A percentile compares a stretch with the other conserved stretches of the same genome.
These are phyloP conservation scores for Fusarium nygamai DNA, from an alignment of 2,329 filamentous ascomycete species.

Conservation along the genomic window DNA sequence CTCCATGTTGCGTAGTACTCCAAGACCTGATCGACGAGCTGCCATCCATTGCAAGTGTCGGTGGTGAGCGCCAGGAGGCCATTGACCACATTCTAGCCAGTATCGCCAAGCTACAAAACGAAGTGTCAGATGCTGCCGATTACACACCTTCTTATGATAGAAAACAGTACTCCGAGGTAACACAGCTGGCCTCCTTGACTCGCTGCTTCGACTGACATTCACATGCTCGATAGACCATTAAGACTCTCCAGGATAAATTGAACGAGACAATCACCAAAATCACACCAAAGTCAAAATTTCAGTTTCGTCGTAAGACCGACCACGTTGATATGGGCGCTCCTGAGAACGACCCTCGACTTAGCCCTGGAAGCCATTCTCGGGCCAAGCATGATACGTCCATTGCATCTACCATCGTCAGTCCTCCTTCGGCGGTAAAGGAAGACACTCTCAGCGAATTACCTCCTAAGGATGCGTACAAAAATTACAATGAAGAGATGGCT, in stretches of 20 bases:
- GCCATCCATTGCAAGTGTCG: constrained; percentile 67
- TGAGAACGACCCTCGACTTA: constrained; percentile 56
- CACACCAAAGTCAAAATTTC: constrained; percentile 81
- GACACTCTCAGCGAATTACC: constrained; percentile 26
- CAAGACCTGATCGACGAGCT: constrained; percentile 80
- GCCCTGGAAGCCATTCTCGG: constrained; percentile 49
- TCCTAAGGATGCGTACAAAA: constrained; percentile 49
- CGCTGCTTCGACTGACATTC: neutral
- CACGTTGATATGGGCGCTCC: constrained; percentile 56
- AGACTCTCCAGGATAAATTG: constrained; percentile 81
- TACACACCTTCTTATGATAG: constrained; percentile 91
- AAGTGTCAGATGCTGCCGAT: constrained; percentile 84
- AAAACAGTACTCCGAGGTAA: constrained; percentile 82
- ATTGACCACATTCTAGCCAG: constrained; percentile 82
- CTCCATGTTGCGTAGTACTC: constrained; percentile 65
- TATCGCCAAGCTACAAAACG: constrained; percentile 82
- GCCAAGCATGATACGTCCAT: constrained; percentile 36
- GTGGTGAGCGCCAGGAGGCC: constrained; percentile 80
- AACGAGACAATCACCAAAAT: constrained; percentile 74
- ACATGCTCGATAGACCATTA: constrained; percentile 71
- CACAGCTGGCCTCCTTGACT: neutral
- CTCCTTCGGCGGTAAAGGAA: constrained; percentile 14
- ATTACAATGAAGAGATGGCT: constrained; percentile 69
- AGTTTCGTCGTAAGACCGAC: constrained; percentile 68
- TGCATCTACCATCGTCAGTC: neutral